Base-by-base conservation (phyloP, 169 alveolate species). In the Cryptosporidium muris region DNA sequence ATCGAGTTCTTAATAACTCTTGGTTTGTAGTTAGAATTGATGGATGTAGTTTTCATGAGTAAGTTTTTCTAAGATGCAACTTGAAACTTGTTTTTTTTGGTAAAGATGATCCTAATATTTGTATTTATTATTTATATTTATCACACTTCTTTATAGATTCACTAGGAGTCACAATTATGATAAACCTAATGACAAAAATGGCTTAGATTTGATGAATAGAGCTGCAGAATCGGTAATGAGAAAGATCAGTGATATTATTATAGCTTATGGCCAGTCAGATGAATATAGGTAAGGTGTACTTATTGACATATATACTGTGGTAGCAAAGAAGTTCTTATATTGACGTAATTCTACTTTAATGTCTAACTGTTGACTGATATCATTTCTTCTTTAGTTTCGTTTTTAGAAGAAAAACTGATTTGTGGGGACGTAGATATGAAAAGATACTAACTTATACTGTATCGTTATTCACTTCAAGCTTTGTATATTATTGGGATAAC, bases 241-340 rank as follows among this genome's bases (percentile, higher is more conserved):
- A 53, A 81, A 90, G 14, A 94, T 95, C 74, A 91, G 94, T 25
- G 99, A 97, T 81, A 94, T 97, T 14, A 91, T 95, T 43, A 81
- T 97, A 45, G 96, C 97, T 36, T 97, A 96, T 85, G 99, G 99
- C 1, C 96, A 96, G 53, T 94, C 97, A 47, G 98, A 97, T 82
- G 97, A 94, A 81, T 95, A 89, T 85, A 90, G 94, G 94, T 91
- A 68, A n/a, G 89, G 81, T 45, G 36, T 25, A 40, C 14, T 37
- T 12, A 8, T 8, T 49, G 53, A 25, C 12, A 5, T 12, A 14
- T 65, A 16, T 52, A 89, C 92, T 51, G 89, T 90, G 25, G 25
- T 25, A 25, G 25, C 25, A 25, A 25, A 25, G 25, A 25, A 25
- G 25, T 25, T 25, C 25, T 25, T 25, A 25, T 25, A 25, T 25